These are phyloP conservation scores for baker's yeast (Saccharomyces cerevisiae) DNA, from an alignment of 805 yeast species.

Conservation along the genomic window DNA sequence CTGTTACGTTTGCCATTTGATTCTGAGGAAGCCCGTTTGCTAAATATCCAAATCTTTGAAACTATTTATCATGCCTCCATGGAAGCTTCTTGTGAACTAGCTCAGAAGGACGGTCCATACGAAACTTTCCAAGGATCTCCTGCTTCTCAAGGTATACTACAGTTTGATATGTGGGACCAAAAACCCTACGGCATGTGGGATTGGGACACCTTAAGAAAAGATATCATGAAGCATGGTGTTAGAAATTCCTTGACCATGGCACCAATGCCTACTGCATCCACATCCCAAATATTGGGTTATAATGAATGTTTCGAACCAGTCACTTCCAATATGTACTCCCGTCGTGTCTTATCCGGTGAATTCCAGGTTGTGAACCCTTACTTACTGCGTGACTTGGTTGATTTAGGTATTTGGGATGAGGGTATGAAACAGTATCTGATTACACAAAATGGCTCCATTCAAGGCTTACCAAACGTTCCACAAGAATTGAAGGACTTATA, in stretches of 20 bases:
- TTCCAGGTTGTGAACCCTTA: constrained; percentile 84
- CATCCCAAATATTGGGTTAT: constrained; percentile 88
- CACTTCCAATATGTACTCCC: constrained; percentile 81
- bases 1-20: constrained; percentile 79
- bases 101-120: constrained; percentile 59
- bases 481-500: constrained; percentile 63
- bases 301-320: constrained; percentile 93
- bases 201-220: constrained; percentile 62
- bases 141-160: constrained; percentile 73
- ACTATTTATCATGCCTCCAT: constrained; percentile 91
- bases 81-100: constrained; percentile 78
- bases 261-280: constrained; percentile 97
- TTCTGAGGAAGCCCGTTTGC: constrained; percentile 62
- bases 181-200: constrained; percentile 75
- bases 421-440: constrained; percentile 69
- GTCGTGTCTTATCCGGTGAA: constrained; percentile 88
- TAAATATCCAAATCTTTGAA: constrained; percentile 83
- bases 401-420: constrained; percentile 73
- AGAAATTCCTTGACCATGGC: constrained; percentile 84
- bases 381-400: constrained; percentile 68
- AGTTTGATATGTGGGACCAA: constrained; percentile 78
- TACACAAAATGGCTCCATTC: constrained; percentile 75
- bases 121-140: constrained; percentile 77
- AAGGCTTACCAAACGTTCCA: constrained; percentile 63
- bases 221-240: constrained; percentile 56